phyloP scores from a whole-genome alignment of 2,329 filamentous ascomycete genomes.

The Remersonia thermophila region DNA sequence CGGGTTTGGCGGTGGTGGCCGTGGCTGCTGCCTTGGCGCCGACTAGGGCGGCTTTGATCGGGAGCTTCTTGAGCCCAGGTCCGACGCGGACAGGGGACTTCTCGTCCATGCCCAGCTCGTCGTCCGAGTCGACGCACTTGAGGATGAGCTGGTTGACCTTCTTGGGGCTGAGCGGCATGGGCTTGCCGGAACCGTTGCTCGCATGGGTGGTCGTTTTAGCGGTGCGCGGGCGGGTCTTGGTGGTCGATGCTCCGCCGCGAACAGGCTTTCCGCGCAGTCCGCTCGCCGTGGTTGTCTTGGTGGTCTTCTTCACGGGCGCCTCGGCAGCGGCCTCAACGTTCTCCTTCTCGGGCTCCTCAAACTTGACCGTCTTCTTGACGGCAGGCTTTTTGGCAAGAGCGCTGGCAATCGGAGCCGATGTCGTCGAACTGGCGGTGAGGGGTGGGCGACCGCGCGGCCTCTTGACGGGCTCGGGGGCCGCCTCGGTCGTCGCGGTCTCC shows the following conservation, averaged over 20 bases:
- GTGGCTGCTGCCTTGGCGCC: conserved; percentile 21
- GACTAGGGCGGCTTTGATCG: conserved; percentile 34
- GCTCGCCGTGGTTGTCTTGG: conserved; percentile 18
- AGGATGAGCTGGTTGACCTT: conserved; percentile 48
- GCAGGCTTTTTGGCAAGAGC: conserved; percentile 28
- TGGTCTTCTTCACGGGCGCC: conserved; percentile 12
- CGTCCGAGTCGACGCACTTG: conserved; percentile 37
- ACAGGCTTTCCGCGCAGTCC: conserved; percentile 32
- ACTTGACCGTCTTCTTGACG: conserved; percentile 49
- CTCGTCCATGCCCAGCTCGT: conserved; percentile 44
- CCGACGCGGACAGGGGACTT: conserved; percentile 36
- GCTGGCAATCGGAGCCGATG: conserved; percentile 14
- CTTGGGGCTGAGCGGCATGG: conserved; percentile 48
- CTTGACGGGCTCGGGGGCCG: conserved; percentile 20
- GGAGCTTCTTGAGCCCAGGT: conserved; percentile 42
- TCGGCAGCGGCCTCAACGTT: conserved; percentile 29
- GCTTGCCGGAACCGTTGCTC: conserved; percentile 18
- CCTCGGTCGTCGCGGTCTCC: conserved; percentile 10
- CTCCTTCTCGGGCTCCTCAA: conserved; percentile 54
- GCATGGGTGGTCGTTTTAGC: conserved; percentile 19
- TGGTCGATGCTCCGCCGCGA: conserved; percentile 29
- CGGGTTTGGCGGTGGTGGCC: background rate
- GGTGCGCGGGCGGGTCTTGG: conserved; percentile 19
- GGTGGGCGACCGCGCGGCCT: conserved; percentile 29
- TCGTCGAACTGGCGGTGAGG: conserved; percentile 16